These are phyloP conservation scores for Aureoboletus auriporus DNA, from an alignment of 768 basidiomycete genomes.

Conservation along the genomic window DNA sequence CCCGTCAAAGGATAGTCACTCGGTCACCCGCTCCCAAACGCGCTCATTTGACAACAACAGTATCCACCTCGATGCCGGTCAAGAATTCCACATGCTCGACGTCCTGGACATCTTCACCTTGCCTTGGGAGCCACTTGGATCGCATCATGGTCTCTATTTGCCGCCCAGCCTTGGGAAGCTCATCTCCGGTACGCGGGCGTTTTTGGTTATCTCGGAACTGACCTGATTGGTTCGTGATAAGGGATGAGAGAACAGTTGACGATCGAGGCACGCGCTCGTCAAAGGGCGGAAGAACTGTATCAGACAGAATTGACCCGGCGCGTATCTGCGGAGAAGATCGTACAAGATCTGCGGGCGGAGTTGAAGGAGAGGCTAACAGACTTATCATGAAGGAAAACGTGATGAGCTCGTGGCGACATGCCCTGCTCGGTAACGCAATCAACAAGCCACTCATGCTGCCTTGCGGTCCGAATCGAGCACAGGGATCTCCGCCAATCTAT, in stretches of 20 bases:
- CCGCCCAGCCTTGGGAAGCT: slow-evolving; percentile 34
- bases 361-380: slow-evolving; percentile 2
- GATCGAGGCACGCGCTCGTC: slow-evolving; percentile 30
- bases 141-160: slow-evolving; percentile 25
- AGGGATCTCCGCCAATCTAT: no score
- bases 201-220: background rate
- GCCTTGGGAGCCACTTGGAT: slow-evolving; percentile 31
- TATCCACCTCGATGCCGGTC: slow-evolving; percentile 3
- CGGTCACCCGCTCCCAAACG: background rate
- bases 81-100: slow-evolving; percentile 34
- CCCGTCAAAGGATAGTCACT: background rate
- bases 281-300: slow-evolving; percentile 30
- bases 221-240: slow-evolving; percentile 4
- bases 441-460: no score
- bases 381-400: background rate
- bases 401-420: background rate
- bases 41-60: background rate
- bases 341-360: slow-evolving; percentile 13
- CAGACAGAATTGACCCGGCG: slow-evolving; percentile 30
- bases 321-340: slow-evolving; percentile 26
- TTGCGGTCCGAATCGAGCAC: no score
- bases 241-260: slow-evolving; percentile 34
- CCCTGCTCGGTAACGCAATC: background rate
- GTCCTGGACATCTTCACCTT: slow-evolving; percentile 28
- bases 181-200: slow-evolving; percentile 27